These are phyloP conservation scores for Picochlorum sp. DNA, from an alignment of 139 green algal genomes.

Conservation along the genomic window DNA sequence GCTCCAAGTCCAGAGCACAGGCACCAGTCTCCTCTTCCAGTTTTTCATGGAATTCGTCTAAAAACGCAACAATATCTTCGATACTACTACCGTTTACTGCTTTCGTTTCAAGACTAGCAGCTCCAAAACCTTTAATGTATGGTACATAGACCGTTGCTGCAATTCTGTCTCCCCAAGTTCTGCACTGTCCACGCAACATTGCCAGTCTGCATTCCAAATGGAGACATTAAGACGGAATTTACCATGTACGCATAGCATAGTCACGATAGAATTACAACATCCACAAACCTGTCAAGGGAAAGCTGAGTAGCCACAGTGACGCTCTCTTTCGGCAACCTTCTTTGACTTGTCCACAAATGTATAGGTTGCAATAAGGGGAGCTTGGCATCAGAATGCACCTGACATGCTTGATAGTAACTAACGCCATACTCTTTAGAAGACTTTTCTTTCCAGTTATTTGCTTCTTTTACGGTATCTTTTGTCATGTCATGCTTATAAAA, in stretches of 20 bases:
- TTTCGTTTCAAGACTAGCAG: neutral
- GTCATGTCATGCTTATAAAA: neutral
- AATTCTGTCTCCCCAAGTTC: conserved; percentile 1
- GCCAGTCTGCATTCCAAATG: too few relatives aligned
- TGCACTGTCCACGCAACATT: conserved; percentile 5
- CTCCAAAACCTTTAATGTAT: neutral
- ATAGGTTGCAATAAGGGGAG: neutral
- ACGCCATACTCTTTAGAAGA: too few relatives aligned
- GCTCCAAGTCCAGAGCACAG: conserved; percentile 4
- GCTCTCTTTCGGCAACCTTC: neutral
- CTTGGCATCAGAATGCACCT: neutral
- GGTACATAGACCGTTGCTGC: conserved; percentile 14
- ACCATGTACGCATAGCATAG: neutral
- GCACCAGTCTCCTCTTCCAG: neutral
- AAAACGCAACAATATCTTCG: neutral
- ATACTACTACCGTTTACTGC: neutral
- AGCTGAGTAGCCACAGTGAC: conserved; percentile 11
- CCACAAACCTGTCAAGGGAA: conserved; percentile 13
- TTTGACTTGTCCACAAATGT: neutral
- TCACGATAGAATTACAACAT: too few relatives aligned
- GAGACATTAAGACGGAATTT: too few relatives aligned
- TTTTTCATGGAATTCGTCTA: neutral
- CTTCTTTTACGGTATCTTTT: too few relatives aligned
- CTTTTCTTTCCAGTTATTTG: too few relatives aligned
- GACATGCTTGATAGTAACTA: neutral